phyloP scores from a whole-genome alignment of 345 rosid species.

The Linum usitatissimum region DNA sequence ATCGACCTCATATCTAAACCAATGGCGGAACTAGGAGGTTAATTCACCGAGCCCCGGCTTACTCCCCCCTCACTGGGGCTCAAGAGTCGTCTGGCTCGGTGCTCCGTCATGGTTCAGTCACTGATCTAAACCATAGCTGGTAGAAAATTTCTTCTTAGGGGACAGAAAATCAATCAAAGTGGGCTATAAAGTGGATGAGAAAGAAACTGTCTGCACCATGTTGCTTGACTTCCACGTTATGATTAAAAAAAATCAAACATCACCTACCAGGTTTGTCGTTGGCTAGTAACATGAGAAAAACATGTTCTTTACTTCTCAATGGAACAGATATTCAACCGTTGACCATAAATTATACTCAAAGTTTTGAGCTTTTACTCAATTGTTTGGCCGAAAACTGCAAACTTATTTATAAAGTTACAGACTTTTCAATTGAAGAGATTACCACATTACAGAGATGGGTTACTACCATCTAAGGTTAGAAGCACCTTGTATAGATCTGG shows the following conservation, averaged over 20 bases:
- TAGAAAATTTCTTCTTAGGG: background rate
- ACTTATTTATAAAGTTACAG: background rate
- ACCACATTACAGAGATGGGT: conserved; percentile 17
- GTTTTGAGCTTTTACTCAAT: background rate
- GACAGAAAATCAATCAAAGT: background rate
- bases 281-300: background rate
- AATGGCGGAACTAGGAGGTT: background rate
- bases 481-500: conserved; percentile 84
- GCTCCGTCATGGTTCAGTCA: too few species aligned
- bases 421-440: background rate
- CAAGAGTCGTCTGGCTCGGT: too few species aligned
- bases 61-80: too few species aligned
- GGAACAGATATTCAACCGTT: background rate
- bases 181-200: background rate
- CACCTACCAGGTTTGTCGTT: background rate
- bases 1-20: conserved; percentile 8
- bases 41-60: background rate
- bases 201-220: background rate
- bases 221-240: background rate
- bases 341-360: background rate
- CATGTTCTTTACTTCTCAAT: background rate
- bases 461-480: conserved; percentile 74
- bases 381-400: too few species aligned
- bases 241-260: background rate
- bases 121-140: background rate